Conservation (phyloP, 768 basidiomycete genomes). For the Clitopilus passeckerianus region DNA sequence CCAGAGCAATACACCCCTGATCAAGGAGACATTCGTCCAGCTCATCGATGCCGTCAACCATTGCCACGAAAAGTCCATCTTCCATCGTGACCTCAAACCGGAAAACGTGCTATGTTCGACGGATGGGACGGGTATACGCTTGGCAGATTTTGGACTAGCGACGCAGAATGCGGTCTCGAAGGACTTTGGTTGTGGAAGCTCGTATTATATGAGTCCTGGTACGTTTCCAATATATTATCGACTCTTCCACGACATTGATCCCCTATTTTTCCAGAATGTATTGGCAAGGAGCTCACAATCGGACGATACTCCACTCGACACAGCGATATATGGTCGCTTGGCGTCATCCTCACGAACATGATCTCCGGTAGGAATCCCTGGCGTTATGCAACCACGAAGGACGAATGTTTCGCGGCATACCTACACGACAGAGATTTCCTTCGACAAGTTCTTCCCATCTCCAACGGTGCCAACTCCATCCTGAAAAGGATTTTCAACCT, state of each 20-base stretch:
- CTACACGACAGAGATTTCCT: conserved; percentile 61
- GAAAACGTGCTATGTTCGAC: conserved; percentile 68
- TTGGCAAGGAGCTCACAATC: conserved; percentile 37
- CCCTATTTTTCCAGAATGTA: conserved; percentile 41
- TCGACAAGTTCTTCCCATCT: conserved; percentile 68
- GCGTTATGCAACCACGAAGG: conserved; percentile 60
- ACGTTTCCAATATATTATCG: background rate
- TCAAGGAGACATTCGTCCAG: conserved; percentile 70
- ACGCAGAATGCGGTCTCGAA: conserved; percentile 38
- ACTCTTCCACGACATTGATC: conserved; percentile 1
- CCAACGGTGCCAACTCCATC: conserved; percentile 55
- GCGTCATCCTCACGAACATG: conserved; percentile 81
- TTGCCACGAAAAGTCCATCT: conserved; percentile 68
- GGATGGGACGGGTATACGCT: conserved; percentile 46
- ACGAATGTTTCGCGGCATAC: conserved; percentile 66
- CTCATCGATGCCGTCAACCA: conserved; percentile 75
- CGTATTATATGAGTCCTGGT: conserved; percentile 73
- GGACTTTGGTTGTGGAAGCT: conserved; percentile 56
- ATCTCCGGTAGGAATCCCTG: conserved; percentile 76
- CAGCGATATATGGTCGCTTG: conserved; percentile 73
- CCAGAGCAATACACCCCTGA: conserved; percentile 51
- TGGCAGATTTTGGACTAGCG: conserved; percentile 79
- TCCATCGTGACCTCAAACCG: conserved; percentile 85
- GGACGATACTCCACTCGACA: conserved; percentile 51
- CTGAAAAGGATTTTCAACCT: conserved; percentile 70